Evolutionary conservation across 2,329 filamentous ascomycete genomes (phyloP).

Genomic region (Fusarium transvaalense): DNA sequence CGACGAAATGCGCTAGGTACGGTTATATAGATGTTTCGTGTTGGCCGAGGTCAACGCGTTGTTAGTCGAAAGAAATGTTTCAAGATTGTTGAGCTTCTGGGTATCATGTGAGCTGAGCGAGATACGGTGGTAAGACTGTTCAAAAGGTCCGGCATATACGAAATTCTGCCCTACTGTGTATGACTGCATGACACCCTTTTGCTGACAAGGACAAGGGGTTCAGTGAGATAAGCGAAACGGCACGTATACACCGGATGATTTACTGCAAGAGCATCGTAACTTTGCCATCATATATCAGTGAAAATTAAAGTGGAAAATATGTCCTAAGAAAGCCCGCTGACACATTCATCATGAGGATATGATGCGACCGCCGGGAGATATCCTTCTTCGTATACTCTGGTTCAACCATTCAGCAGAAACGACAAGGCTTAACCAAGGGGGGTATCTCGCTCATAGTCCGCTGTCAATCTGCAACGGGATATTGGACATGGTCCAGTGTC

Average conservation of each 20-base stretch:
- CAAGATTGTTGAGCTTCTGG: neutral
- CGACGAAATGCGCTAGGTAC: slow-evolving; percentile 20
- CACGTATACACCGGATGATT: too few relatives aligned
- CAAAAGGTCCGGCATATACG: slow-evolving; percentile 13
- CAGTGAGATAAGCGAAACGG: slow-evolving; percentile 10
- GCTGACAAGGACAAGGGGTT: neutral
- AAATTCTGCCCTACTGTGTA: slow-evolving; percentile 7
- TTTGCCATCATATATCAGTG: neutral
- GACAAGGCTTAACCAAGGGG: neutral
- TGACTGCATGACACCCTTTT: neutral
- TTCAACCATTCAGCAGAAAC: neutral
- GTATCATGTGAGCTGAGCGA: neutral
- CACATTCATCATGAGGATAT: neutral
- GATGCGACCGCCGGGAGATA: neutral
- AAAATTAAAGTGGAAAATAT: neutral
- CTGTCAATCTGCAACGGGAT: slow-evolving; percentile 67
- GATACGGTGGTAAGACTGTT: neutral
- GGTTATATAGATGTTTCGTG: slow-evolving; percentile 16
- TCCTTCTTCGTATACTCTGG: neutral
- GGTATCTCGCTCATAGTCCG: slow-evolving; percentile 56
- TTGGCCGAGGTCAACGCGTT: slow-evolving; percentile 10
- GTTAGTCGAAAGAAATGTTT: slow-evolving; percentile 11
- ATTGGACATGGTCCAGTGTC: slow-evolving; percentile 60
- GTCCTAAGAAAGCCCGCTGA: neutral
- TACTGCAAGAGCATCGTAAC: neutral